Percentiles rank a stretch among this genome's conserved stretches.
Conservation (phyloP, 345 rosid genomes). For the Kernera saxatilis region DNA sequence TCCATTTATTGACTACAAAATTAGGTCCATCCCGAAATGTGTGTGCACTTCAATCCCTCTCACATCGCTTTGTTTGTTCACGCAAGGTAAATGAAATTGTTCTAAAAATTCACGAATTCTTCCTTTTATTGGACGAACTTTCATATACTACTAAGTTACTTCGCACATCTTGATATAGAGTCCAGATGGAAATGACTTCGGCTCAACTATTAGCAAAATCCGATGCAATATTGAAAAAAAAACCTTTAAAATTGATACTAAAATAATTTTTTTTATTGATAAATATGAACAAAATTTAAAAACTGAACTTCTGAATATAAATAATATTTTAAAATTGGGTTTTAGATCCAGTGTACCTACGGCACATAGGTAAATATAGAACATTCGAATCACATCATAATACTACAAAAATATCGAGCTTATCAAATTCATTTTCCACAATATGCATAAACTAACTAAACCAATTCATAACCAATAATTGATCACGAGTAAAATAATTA, state of each 20-base stretch:
- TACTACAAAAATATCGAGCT: neutral
- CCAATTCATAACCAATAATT: no score
- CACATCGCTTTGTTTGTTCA: conserved; percentile 9
- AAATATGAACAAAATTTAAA: no score
- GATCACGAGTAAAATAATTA: no score
- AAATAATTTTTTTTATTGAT: no score
- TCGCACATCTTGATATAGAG: neutral
- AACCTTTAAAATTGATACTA: no score
- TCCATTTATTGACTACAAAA: conserved; percentile 9
- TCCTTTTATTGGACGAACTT: neutral
- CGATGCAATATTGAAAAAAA: no score
- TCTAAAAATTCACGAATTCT: neutral
- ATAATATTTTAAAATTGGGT: no score
- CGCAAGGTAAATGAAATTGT: neutral
- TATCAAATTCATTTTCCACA: neutral
- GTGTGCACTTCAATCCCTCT: neutral
- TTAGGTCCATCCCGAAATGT: conserved; percentile 11
- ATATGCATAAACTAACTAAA: no score
- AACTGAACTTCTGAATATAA: no score
- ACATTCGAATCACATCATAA: neutral
- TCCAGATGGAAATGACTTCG: neutral
- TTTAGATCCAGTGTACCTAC: no score
- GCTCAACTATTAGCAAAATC: no score
- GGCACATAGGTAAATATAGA: no score
- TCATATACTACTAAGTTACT: neutral